These are phyloP conservation scores for Corchorus olitorius DNA, from an alignment of 345 rosid genomes.

Conservation along the genomic window DNA sequence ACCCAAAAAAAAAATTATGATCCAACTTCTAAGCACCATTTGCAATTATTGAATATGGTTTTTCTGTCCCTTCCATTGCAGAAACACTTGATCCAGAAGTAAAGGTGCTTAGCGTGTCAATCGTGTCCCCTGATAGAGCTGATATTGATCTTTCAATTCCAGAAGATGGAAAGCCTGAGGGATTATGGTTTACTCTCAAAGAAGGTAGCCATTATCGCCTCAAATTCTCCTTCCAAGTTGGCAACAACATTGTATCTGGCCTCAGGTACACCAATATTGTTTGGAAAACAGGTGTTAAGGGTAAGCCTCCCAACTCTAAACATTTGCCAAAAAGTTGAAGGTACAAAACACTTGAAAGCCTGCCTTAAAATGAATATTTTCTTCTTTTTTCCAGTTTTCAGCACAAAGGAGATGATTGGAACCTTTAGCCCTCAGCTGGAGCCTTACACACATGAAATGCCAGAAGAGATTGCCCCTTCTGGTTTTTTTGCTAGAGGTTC, in stretches of 20 bases:
- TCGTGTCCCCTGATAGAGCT: conserved; percentile 59
- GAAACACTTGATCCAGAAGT: conserved; percentile 85
- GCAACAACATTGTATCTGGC: conserved; percentile 83
- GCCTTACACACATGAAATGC: conserved; percentile 63
- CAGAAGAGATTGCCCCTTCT: conserved; percentile 74
- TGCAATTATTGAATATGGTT: neutral
- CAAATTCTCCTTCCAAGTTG: conserved; percentile 64
- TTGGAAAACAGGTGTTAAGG: conserved; percentile 75
- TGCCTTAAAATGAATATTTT: neutral
- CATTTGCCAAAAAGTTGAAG: neutral
- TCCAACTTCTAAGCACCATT: neutral
- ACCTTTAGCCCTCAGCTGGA: conserved; percentile 79
- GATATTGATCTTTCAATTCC: conserved; percentile 66
- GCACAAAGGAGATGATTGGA: conserved; percentile 74
- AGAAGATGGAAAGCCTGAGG: conserved; percentile 58
- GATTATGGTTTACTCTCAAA: conserved; percentile 74
- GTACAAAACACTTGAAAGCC: neutral
- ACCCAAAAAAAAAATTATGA: too few species aligned
- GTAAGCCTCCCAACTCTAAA: conserved; percentile 32
- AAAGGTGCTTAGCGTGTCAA: conserved; percentile 58
- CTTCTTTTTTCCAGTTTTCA: conserved; percentile 47
- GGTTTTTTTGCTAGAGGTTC: conserved; percentile 78
- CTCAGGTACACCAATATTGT: conserved; percentile 77
- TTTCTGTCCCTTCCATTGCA: conserved; percentile 28
- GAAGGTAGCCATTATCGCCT: conserved; percentile 70